Base-by-base conservation (phyloP, 768 basidiomycete genomes). In the Gautieria morchelliformis region DNA sequence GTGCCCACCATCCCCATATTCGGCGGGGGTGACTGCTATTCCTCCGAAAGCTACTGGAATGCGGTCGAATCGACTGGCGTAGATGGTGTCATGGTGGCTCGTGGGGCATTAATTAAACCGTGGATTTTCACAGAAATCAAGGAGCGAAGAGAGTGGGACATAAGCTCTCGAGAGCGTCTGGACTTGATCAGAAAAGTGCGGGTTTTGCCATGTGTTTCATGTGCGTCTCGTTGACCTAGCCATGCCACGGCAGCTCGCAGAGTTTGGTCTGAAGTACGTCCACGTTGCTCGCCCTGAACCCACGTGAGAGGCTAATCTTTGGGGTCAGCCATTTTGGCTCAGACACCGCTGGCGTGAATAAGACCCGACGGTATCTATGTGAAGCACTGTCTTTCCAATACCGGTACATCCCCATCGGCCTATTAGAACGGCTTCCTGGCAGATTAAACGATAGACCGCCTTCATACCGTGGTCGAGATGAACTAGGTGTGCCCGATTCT, bases 111-210 rank as follows among this genome's bases (percentile, higher is more conserved):
- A 50, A 96, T 98, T 70, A 99, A 99, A 70, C 89, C 91, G 0
- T 92, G 89, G 89, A 85, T 94, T 53, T 95, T 94, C 70, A 95
- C 93, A 0, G 96, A 99, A 70, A 82, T 98, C 66, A 87, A 93
- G 67, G 96, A 98, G 66, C 78, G 74, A 20, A 71, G 93, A 24
- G 93, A 96, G 65, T 97, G 94, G 93, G 92, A 94, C 66, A 94
- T 93, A 63, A 87, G 83, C 64, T 81, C 90, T 14, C 75, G 83
- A 6, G 93, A 96, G 71, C 75, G 93, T 33, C 72, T 96, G 42
- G 90, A 91, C 44, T 71, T 86, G 24, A 79, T 93, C 47, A 75
- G 84, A 64, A 83, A 86, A 71, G 89, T 92, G 59, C 51, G 78
- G 63, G 17, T 59, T n/a, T 53, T 42, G 12, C n/a, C n/a, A 0